phyloP scores from a whole-genome alignment of 1,284 basidiomycete species.

The Cutaneotrichosporon mucoides region DNA sequence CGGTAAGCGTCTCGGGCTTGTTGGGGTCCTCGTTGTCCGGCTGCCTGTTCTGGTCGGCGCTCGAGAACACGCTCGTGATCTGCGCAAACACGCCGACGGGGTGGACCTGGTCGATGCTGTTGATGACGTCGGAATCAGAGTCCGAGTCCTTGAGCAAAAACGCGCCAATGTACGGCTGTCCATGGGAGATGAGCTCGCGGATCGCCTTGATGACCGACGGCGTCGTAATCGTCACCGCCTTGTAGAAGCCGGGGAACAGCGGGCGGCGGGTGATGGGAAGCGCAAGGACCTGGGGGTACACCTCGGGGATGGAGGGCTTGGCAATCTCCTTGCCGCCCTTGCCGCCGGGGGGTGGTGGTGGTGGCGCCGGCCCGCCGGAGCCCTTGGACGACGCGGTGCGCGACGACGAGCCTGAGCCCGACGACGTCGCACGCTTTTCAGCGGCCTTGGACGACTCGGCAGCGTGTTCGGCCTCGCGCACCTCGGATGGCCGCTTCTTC shows the following conservation, averaged over 20 bases:
- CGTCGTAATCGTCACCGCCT: conserved; percentile 87
- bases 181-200: conserved; percentile 93
- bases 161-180: conserved; percentile 96
- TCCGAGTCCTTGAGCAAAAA: conserved; percentile 96
- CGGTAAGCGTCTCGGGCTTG: conserved; percentile 74
- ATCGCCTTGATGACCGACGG: conserved; percentile 90
- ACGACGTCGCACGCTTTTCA: conserved; percentile 3
- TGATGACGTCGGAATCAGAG: conserved; percentile 88
- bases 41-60: conserved; percentile 46
- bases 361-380: conserved; percentile 1
- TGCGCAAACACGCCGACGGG: conserved; percentile 95
- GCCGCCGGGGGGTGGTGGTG: conserved; percentile 6
- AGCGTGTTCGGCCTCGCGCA: not conserved
- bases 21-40: conserved; percentile 56
- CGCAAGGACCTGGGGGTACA: conserved; percentile 91
- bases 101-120: conserved; percentile 81
- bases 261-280: conserved; percentile 93
- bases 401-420: conserved; percentile 4
- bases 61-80: conserved; percentile 89
- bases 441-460: conserved; percentile 6
- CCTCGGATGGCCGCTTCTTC: conserved; percentile 10
- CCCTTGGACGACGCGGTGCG: conserved; percentile 6
- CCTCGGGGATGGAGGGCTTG: conserved; percentile 76
- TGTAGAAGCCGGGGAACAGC: conserved; percentile 97
- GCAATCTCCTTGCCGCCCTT: conserved; percentile 48